phyloP scores from a whole-genome alignment of 1,284 basidiomycete genomes.

The Trametes hirsuta region DNA sequence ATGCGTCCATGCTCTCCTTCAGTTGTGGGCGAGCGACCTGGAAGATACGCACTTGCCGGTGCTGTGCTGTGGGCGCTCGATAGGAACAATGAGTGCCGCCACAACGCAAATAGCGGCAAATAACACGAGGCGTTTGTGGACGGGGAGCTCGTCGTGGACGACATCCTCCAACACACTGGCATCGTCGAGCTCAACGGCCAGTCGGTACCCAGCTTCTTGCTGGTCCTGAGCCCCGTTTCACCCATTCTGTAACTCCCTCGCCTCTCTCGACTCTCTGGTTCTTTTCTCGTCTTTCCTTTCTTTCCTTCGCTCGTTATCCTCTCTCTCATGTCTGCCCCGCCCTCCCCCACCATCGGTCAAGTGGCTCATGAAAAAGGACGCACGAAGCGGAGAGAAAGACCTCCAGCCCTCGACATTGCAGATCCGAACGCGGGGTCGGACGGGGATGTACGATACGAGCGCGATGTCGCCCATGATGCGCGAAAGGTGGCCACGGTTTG shows the following conservation, averaged over 20 bases:
- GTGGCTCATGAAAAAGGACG: constrained; percentile 36
- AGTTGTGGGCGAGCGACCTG: too few relatives aligned
- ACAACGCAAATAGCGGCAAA: constrained; percentile 25
- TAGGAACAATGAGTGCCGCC: constrained; percentile 18
- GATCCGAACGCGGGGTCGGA: constrained; percentile 30
- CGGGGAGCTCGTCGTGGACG: constrained; percentile 19
- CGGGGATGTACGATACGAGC: constrained; percentile 33
- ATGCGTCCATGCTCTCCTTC: too few relatives aligned
- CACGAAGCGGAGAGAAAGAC: constrained; percentile 40
- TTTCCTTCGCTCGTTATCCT: constrained; percentile 37
- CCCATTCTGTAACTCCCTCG: constrained; percentile 19
- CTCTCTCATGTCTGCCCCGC: constrained; percentile 40
- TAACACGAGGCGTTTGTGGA: constrained; percentile 27
- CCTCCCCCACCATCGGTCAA: constrained; percentile 34
- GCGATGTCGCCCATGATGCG: constrained; percentile 29
- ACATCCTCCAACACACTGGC: constrained; percentile 26
- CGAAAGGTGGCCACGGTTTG: constrained; percentile 28
- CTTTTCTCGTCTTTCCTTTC: constrained; percentile 35
- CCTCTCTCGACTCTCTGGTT: constrained; percentile 22
- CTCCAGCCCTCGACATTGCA: constrained; percentile 40
- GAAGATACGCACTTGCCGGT: too few relatives aligned
- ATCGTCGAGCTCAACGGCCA: constrained; percentile 34
- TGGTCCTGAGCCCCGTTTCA: constrained; percentile 21
- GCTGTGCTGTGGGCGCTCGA: too few relatives aligned
- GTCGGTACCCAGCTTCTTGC: constrained; percentile 24